These are phyloP conservation scores for Cryomyces minteri DNA, from an alignment of 495 filamentous ascomycete species.

Conservation along the genomic window DNA sequence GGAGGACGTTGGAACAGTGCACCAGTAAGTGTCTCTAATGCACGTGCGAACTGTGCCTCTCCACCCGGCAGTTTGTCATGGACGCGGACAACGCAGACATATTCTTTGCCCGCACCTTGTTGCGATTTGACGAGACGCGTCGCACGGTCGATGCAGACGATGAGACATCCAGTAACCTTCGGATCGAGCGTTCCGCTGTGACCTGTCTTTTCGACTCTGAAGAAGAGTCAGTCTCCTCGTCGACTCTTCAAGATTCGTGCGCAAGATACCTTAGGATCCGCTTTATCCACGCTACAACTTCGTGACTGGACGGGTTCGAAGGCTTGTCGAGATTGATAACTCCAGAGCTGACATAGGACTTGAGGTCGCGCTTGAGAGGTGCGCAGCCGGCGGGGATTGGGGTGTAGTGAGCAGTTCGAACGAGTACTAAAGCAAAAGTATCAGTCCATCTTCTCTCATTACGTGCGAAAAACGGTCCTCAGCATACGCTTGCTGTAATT, in stretches of 20 bases:
- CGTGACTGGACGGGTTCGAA: constrained; percentile 91
- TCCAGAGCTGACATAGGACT: constrained; percentile 86
- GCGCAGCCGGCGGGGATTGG: constrained; percentile 79
- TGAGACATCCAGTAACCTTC: constrained; percentile 73
- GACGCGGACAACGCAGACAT: constrained; percentile 71
- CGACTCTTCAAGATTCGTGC: not conserved
- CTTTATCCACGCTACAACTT: constrained; percentile 98
- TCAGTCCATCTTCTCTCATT: not conserved
- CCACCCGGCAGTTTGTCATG: constrained; percentile 87
- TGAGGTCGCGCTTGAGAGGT: constrained; percentile 78
- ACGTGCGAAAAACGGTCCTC: too few relatives aligned
- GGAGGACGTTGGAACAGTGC: constrained; percentile 95
- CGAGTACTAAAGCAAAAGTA: constrained; percentile 37
- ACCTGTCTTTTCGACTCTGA: constrained; percentile 85
- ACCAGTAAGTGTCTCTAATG: constrained; percentile 85
- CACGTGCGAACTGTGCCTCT: constrained; percentile 71
- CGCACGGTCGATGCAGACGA: constrained; percentile 88
- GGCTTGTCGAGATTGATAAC: constrained; percentile 99
- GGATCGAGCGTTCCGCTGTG: constrained; percentile 96
- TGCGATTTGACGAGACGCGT: constrained; percentile 96
- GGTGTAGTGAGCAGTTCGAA: constrained; percentile 82
- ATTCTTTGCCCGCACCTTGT: constrained; percentile 90
- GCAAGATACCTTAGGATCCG: constrained; percentile 61
- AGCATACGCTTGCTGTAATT: constrained; percentile 64
- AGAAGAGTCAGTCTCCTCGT: not conserved